Conservation (phyloP, 208 protist genomes). For the Trichomonas gallinae region DNA sequence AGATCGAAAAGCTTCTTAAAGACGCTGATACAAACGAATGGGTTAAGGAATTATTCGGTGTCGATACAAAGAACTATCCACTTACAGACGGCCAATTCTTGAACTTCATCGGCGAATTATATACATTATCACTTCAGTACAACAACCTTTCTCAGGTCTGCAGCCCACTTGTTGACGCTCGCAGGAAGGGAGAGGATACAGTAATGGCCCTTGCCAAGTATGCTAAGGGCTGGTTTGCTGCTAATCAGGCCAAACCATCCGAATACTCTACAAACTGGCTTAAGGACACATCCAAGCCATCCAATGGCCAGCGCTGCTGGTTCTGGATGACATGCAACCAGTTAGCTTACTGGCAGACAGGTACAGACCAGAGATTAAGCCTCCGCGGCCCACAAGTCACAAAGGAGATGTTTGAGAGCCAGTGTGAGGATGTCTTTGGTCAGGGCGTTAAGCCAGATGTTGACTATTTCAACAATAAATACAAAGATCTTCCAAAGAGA, state of each 20-base stretch:
- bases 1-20: not conserved
- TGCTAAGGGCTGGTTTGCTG: not conserved
- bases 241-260: not conserved
- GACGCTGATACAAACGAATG: not conserved
- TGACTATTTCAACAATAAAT: not conserved
- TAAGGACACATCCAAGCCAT: not conserved
- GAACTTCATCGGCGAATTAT: not conserved
- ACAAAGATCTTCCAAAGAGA: not conserved
- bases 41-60: not conserved
- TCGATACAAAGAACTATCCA: not conserved
- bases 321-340: constrained; percentile 18
- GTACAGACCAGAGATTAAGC: not conserved
- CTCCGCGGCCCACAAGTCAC: not conserved
- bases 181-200: not conserved
- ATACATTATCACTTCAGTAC: not conserved
- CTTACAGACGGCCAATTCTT: not conserved
- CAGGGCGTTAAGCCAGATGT: not conserved
- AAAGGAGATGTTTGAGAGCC: not conserved
- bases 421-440: not conserved
- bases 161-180: not conserved
- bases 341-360: not conserved
- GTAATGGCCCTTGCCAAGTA: not conserved
- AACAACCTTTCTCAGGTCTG: not conserved
- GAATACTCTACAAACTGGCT: not conserved
- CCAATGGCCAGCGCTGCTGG: not conserved